These are phyloP conservation scores for Hypoxylon sp. DNA, from an alignment of 2,329 filamentous ascomycete species.

Conservation along the genomic window DNA sequence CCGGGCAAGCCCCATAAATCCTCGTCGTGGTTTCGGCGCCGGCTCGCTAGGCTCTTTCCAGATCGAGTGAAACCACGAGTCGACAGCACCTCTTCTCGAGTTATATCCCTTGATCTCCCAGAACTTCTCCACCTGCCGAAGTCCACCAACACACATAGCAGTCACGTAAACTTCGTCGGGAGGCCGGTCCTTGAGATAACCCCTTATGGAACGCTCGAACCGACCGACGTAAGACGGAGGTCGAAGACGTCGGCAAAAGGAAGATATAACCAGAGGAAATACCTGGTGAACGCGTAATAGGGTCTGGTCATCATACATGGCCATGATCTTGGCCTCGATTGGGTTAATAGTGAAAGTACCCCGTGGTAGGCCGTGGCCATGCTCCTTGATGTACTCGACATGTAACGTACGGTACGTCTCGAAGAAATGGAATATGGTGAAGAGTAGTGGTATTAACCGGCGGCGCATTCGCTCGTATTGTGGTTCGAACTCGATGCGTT, in stretches of 20 bases:
- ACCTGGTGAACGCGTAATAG: slow-evolving; percentile 69
- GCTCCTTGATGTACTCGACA: slow-evolving; percentile 61
- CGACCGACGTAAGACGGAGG: slow-evolving; percentile 71
- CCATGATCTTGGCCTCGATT: slow-evolving; percentile 68
- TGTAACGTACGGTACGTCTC: slow-evolving; percentile 69
- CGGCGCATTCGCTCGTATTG: slow-evolving; percentile 71
- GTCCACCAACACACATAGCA: slow-evolving; percentile 66
- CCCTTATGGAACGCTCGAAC: slow-evolving; percentile 68
- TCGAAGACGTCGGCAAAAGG: slow-evolving; percentile 67
- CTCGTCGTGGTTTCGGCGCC: slow-evolving; percentile 58
- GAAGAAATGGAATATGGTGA: slow-evolving; percentile 73
- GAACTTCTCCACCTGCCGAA: slow-evolving; percentile 68
- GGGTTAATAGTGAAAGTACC: slow-evolving; percentile 68
- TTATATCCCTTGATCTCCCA: slow-evolving; percentile 75
- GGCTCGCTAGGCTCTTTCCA: slow-evolving; percentile 55
- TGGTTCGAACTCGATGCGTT: slow-evolving; percentile 64
- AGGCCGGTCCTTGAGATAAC: slow-evolving; percentile 69
- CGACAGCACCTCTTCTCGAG: slow-evolving; percentile 64
- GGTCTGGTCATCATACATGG: slow-evolving; percentile 70
- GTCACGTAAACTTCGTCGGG: slow-evolving; percentile 69
- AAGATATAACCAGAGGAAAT: slow-evolving; percentile 70
- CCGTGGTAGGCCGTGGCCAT: slow-evolving; percentile 59
- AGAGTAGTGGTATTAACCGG: slow-evolving; percentile 68
- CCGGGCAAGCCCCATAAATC: slow-evolving; percentile 61
- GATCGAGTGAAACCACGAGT: slow-evolving; percentile 65